Evolutionary conservation across 805 yeast genomes (phyloP), one percentile per base, ranked within the genome.

Genomic region (Metahyphopichia silvanorum): DNA sequence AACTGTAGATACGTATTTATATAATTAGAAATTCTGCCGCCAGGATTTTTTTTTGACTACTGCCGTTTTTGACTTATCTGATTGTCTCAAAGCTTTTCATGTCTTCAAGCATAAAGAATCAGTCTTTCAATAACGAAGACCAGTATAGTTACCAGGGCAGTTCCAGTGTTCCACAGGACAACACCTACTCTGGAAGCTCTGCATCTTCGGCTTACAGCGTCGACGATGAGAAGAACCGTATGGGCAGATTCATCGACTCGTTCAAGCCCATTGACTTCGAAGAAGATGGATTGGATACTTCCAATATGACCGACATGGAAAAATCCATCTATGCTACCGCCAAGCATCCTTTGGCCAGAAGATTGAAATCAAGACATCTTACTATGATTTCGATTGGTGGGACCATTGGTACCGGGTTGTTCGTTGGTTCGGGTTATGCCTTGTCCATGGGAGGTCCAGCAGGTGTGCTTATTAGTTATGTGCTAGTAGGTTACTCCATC

Each of bases 311-410:
- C 12, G 60, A 55, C 17, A 42, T 55, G 33, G 73, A 69, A 42
- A 62, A 55, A 47, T 51, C 68, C 23, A 51, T 61, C 26, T 49
- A 56, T 35, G 68, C 69, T 21, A 53, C 68, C 5, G 57, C 70
- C 27, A 57, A 61, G 34, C 69, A 75, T 57, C 69, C 65, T 6
- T 57, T 65, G 62, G 60, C 59, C 26, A 55, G 75, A 43, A 64
- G 69, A 21, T 57, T 74, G 37, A 50, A 63, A 23, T 45, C 50
- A 34, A 61, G 79, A 50, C 77, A 74, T 35, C 60, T 74, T 35
- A 82, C 77, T 53, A 74, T 79, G 79, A 75, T 79, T 39, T 81
- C 86, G 23, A 69, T 81, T 34, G 87, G 85, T 40, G 85, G 86
- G 46, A 71, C 80, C 39, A 77, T 81, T 42, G 86, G 88, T 55